Evolutionary conservation across 805 yeast genomes (phyloP), one percentile per base, ranked within the genome.

Genomic region (Candida andamanensis): DNA sequence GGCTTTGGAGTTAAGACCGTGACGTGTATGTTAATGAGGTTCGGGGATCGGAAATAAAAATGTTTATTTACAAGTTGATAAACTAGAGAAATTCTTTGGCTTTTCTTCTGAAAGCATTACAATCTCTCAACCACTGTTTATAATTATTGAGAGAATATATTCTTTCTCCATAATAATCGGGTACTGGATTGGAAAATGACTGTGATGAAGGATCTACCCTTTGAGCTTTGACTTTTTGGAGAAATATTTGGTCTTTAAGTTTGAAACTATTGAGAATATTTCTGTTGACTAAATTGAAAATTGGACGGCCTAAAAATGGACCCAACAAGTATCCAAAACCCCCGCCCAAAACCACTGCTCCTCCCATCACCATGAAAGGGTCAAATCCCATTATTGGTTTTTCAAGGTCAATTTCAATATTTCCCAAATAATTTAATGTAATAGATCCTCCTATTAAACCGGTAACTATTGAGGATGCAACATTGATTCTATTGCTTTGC

Each of bases 161-260:
- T 59, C 85, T 85, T 63, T 92, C 98, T 24, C 98, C 98, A 54
- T 92, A 92, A 62, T 87, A 92, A 59, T 92, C 98, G n/a, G 97
- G 96, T 28, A 92, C 95, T 10, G 97, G 97, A 60, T 90, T 92
- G 34, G 84, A 73, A 60, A 87, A 81, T 50, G 87, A 77, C 62
- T 89, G 96, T 35, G 83, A 77, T 13, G 89, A 74, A 14, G 98
- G 95, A 63, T 92, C 95, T 18, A 89, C 97, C 49, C 98, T 72
- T 59, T 86, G 82, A 36, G 68, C 67, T 46, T 74, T 76, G 41
- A 92, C 72, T 51, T 77, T 90, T 43, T 73, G 72, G 54, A 90
- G 67, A 47, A 90, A 92, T 24, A 72, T 66, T 43, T 78, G 73
- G 52, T 90, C 87, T 62, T 83, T 89, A 30, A 56, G 44, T 37